Evolutionary conservation across 441 rosid species (phyloP).

Genomic region (Populus trichocarpa): DNA sequence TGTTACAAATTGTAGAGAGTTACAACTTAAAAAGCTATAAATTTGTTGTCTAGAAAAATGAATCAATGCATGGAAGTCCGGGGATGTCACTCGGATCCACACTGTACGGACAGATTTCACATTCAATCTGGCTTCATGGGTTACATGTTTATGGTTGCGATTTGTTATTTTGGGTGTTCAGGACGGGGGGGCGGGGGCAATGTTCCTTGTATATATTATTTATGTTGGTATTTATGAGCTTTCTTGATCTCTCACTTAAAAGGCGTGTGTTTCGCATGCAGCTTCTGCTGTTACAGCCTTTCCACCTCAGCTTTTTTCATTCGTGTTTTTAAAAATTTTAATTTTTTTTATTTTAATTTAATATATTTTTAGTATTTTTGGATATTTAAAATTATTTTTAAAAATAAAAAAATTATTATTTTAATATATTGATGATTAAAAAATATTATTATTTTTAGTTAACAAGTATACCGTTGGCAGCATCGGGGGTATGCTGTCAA

Average conservation of each 20-base stretch:
- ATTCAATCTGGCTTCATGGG: background rate
- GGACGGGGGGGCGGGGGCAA: background rate
- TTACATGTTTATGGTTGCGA: slow-evolving; percentile 8
- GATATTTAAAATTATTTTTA: no score
- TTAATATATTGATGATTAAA: no score
- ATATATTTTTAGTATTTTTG: no score
- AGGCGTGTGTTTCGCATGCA: no score
- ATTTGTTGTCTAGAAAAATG: background rate
- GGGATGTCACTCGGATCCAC: slow-evolving; percentile 20
- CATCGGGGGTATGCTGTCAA: background rate
- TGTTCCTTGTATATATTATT: background rate
- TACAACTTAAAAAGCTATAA: slow-evolving; percentile 4
- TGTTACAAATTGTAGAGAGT: slow-evolving; percentile 17
- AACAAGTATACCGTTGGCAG: background rate
- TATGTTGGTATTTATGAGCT: no score
- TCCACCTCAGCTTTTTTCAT: no score
- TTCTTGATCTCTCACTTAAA: no score
- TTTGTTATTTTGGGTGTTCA: slow-evolving; percentile 4
- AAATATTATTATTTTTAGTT: no score
- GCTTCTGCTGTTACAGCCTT: no score
- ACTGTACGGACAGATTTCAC: slow-evolving; percentile 18
- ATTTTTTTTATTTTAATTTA: no score
- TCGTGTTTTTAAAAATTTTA: no score
- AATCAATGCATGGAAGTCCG: background rate
- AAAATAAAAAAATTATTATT: no score